Evolutionary conservation across 495 filamentous ascomycete species (phyloP), one percentile per base, ranked within the genome.

Genomic region (Aspergillus sclerotioniger): DNA sequence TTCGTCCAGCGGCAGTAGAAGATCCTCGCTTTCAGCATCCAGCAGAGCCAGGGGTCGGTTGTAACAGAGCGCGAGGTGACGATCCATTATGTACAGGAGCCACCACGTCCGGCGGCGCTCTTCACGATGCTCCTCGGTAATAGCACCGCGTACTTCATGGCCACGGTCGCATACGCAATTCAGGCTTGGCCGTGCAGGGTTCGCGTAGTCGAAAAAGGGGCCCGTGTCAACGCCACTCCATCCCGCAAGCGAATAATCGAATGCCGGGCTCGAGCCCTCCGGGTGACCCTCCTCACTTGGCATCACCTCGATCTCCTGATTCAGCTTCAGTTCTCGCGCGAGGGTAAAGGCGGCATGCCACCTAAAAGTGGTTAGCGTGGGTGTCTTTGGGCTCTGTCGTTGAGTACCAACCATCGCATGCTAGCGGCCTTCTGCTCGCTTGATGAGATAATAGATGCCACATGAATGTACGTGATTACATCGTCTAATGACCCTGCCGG

Each of bases 401-500:
- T 21, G 47, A 16, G 32, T 28, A 62, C 68, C 17, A 56, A 77
- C 92, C 92, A 97, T 60, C 92, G 80, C 68, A 97, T 82, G 62
- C 91, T 96, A 29, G 92, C 92, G 8, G 90, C 90, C 70, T 96
- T 96, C 71, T 96, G 93, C 67, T 97, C 92, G 65, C 90, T 96
- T 1, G 92, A 90, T 5, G 91, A 96, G 20, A 96, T 89, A 25
- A 97, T 92, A 8, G 90, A 93, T 8, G 92, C 91, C 7, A 96
- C 78, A 72, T 96, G 90, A 54, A 92, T 90, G 68, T 96, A 96
- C 2, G 91, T 94, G 33, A 89, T 84, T 13, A 93, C 87, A 69
- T 93, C 89, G 67, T 95, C 90, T 4, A 93, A 77, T 10, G 86
- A 87, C 37, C 90, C 88, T 17, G 88, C 89, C 17, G 90, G 84